Percentiles rank a stretch among this genome's conserved stretches.
phyloP scores from a whole-genome alignment of 2,329 filamentous ascomycete species.

The Bimuria novae-zelandiae region DNA sequence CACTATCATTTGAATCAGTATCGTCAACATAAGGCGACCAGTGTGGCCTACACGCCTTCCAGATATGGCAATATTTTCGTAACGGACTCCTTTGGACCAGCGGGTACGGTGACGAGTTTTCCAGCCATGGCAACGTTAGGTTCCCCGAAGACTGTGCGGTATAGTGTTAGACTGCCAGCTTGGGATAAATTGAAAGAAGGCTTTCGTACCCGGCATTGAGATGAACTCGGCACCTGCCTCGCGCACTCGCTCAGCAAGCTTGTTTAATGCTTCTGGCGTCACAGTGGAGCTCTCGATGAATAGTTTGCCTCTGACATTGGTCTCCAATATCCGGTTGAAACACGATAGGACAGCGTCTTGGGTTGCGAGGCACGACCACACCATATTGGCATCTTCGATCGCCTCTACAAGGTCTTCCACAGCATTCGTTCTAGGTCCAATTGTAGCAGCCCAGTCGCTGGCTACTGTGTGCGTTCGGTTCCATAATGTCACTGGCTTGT shows the following conservation, averaged over 20 bases:
- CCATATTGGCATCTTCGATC: slow-evolving; percentile 71
- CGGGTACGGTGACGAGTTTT: slow-evolving; percentile 72
- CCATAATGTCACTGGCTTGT: slow-evolving; percentile 74
- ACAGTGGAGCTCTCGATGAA: slow-evolving; percentile 89
- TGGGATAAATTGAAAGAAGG: too few relatives aligned
- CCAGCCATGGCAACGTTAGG: slow-evolving; percentile 73
- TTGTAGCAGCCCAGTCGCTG: slow-evolving; percentile 63
- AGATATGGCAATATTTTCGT: slow-evolving; percentile 71
- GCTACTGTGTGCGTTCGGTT: slow-evolving; percentile 76
- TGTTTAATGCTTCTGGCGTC: slow-evolving; percentile 78
- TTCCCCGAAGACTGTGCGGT: slow-evolving; percentile 75
- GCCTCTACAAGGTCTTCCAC: slow-evolving; percentile 68
- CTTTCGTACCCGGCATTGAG: too few relatives aligned
- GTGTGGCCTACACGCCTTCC: slow-evolving; percentile 72
- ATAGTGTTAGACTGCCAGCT: too few relatives aligned
- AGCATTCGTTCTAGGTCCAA: slow-evolving; percentile 67
- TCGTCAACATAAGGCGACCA: too few relatives aligned
- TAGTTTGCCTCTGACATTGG: slow-evolving; percentile 69
- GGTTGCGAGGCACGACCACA: slow-evolving; percentile 81
- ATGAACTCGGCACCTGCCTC: slow-evolving; percentile 73
- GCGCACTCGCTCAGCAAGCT: slow-evolving; percentile 62
- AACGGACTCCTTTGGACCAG: slow-evolving; percentile 65
- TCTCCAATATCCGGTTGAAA: slow-evolving; percentile 61
- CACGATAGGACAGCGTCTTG: slow-evolving; percentile 72
- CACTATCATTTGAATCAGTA: too few relatives aligned